Base-by-base conservation (phyloP, 345 rosid genomes). In the Aquilaria sinensis region DNA sequence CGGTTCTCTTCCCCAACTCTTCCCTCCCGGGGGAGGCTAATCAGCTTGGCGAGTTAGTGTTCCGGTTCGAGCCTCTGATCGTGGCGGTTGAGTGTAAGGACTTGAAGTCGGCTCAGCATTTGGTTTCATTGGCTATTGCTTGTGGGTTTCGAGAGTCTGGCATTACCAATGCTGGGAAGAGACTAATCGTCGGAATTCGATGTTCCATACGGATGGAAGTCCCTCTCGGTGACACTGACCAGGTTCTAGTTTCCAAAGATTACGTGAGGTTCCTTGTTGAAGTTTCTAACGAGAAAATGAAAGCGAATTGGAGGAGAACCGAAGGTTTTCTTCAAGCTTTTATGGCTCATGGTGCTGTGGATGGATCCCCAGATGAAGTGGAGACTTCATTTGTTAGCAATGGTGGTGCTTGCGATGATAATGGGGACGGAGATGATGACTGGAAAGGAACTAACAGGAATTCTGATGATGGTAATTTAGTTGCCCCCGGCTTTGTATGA, bases 151-250 rank as follows among this genome's bases (percentile, higher is more conserved):
- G 97, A 67, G 98, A 93, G 55, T 88, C 96, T 1, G 98, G 97
- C 50, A 81, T 93, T 66, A 81, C 96, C 31, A 83, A 88, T 55
- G 90, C 79, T 9, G 80, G 82, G 30, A 84, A 70, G 78, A 77
- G 97, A 57, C 86, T 90, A n/a, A 89, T 90, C 62, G 82, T 81
- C 3, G 98, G 94, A 13, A 80, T 93, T 56, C 74, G 97, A 43
- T 87, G 96, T 43, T 90, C 98, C 12, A 86, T 90, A 15, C 70
- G 98, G 41, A 65, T 93, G 80, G 97, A 93, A 74, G 98, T 90
- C 31, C 97, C 97, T 5, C 47, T 90, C 5, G 97, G 98, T 45
- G 85, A 76, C 58, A 75, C 74, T 14, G 51, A 58, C 29, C 71
- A 67, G 70, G 32, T 88, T 23, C 67, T 86, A 67, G 97, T 90